Evolutionary conservation across 805 yeast genomes (phyloP), one percentile per base, ranked within the genome.

Genomic region (Cyberlindnera misumaiensis): DNA sequence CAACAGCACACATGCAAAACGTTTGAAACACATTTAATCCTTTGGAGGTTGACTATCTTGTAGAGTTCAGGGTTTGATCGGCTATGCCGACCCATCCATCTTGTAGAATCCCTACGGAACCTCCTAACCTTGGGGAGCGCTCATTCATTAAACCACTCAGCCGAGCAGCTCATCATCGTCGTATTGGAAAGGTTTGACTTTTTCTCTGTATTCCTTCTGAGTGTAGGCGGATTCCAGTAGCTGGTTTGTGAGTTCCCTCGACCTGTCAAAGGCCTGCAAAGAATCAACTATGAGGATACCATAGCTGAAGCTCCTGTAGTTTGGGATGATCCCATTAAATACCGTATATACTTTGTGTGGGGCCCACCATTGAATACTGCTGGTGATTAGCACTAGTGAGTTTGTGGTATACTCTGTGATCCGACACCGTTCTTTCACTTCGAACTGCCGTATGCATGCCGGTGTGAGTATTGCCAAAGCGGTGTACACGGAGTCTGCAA

Each of bases 1-100:
- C 80, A 72, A 53, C 58, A 63, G 70, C 77, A 58, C 35, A 74
- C 71, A 73, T 56, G 24, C 24, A 20, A 20, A 20, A 20, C 24
- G 18, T 17, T 30, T 35, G 24, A 20, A 20, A 13, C 31, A 14
- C 31, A 13, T 11, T 4, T 11, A 29, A 14, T 11, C 31, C 18
- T 14, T 29, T 29, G 31, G 15, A 29, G 31, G 11, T 3, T 14
- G 31, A 20, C 24, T 20, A 20, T 20, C 24, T 20, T 8, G 24
- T 20, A 20, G 24, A 20, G 24, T 5, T 20, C 8, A 20, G 24
- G 24, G 24, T 20, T 20, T n/a, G n/a, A n/a, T n/a, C n/a, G n/a
- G n/a, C n/a, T n/a, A n/a, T n/a, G n/a, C n/a, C n/a, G n/a, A n/a
- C n/a, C n/a, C n/a, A n/a, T n/a, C n/a, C n/a, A n/a, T n/a, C n/a